Base-by-base conservation (phyloP, 768 basidiomycete genomes). In the Lentinula raphanica region DNA sequence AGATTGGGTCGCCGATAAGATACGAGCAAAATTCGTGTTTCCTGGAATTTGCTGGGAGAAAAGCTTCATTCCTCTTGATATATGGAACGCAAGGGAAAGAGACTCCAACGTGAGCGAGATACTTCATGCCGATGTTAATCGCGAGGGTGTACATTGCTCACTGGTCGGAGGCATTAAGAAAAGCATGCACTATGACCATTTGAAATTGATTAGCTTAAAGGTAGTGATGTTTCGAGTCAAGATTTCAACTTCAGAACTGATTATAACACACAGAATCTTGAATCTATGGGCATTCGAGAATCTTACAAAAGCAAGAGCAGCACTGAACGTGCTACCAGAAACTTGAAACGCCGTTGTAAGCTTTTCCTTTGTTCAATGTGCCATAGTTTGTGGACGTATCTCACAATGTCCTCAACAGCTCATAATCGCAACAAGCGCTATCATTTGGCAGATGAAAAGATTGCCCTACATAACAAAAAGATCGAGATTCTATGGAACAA, bases 1-100 rank as follows among this genome's bases (percentile, higher is more conserved):
- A 70, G 68, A 70, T 48, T 70, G 71, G 67, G 48, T 70, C 0
- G 25, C 53, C 4, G 65, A 70, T 31, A 69, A 72, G 50, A 46
- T 60, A 6, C 31, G 61, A 3, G 59, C 62, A n/a, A 59, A 65
- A 17, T 72, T 71, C 55, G 67, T 63, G 0, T 63, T 69, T 25
- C 35, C 62, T 3, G 70, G 50, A 1, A 59, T 72, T 17, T 72
- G 70, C 56, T 72, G 70, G 70, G 64, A 64, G 39, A 63, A 61
- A 21, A 69, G 68, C 40, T 62, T 55, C n/a, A 69, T 71, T 13
- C 67, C 67, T 0, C 19, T 36, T 9, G 28, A 32, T 3, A 60
- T 72, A 1, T 72, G 70, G 71, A 45, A 61, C 19, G 63, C 59
- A 3, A 66, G 66, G 0, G 56, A 68, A 13, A 23, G 39, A 0